phyloP scores from a whole-genome alignment of 2,329 filamentous ascomycete species.

The Stromatinia cepivora region DNA sequence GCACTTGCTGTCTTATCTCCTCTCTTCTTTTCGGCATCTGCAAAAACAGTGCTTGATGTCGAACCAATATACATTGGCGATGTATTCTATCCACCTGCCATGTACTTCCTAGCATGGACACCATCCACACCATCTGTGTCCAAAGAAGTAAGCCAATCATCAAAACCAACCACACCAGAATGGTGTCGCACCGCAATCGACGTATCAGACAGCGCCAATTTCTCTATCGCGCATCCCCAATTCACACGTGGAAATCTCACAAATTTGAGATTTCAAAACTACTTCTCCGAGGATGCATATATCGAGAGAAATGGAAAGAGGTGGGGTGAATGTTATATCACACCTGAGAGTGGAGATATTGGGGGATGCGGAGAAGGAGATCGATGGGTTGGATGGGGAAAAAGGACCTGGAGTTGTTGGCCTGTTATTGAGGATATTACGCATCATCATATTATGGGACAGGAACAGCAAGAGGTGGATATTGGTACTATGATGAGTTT shows the following conservation, averaged over 20 bases:
- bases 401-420: slow-evolving; percentile 35
- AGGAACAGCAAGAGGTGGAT: background rate
- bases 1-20: background rate
- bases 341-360: slow-evolving; percentile 34
- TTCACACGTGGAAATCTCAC: slow-evolving; percentile 27
- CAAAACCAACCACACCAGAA: slow-evolving; percentile 21
- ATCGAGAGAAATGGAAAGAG: slow-evolving; percentile 31
- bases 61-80: slow-evolving; percentile 38
- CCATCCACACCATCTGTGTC: slow-evolving; percentile 18
- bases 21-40: background rate
- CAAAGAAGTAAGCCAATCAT: background rate
- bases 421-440: slow-evolving; percentile 17
- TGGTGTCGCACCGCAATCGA: slow-evolving; percentile 36
- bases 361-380: slow-evolving; percentile 31
- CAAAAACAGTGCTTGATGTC: slow-evolving; percentile 25
- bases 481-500: background rate
- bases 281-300: slow-evolving; percentile 33
- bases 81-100: slow-evolving; percentile 37
- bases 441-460: background rate
- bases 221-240: slow-evolving; percentile 23
- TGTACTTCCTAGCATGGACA: slow-evolving; percentile 37
- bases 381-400: slow-evolving; percentile 33
- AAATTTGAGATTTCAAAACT: slow-evolving; percentile 33
- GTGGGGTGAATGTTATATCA: slow-evolving; percentile 36
- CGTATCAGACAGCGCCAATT: slow-evolving; percentile 27